Percentiles rank a stretch among this genome's conserved stretches.
These are phyloP conservation scores for Leccinum rimulosum DNA, from an alignment of 768 basidiomycete species.

Conservation along the genomic window DNA sequence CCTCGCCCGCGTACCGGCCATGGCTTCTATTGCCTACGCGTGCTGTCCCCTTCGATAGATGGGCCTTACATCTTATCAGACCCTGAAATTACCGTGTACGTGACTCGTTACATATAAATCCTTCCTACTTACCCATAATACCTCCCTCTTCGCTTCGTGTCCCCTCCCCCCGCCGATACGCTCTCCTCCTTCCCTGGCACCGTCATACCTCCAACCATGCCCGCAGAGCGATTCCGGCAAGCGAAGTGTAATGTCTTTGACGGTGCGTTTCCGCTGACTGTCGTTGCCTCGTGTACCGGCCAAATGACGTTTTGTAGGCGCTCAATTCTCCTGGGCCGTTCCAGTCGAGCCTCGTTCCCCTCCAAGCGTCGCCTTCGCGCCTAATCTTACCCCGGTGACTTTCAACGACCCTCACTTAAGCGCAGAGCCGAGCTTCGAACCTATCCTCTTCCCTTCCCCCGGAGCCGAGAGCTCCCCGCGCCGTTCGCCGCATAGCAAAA, in stretches of 20 bases:
- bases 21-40: slow-evolving; percentile 32
- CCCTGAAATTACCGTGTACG: slow-evolving; percentile 37
- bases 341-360: slow-evolving; percentile 39
- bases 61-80: slow-evolving; percentile 29
- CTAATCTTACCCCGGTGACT: slow-evolving; percentile 56
- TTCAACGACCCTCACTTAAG: slow-evolving; percentile 47
- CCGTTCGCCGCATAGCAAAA: slow-evolving; percentile 58
- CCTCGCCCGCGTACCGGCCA: slow-evolving; percentile 17
- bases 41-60: slow-evolving; percentile 29
- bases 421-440: slow-evolving; percentile 38
- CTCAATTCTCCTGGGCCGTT: slow-evolving; percentile 46
- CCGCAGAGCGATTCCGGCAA: slow-evolving; percentile 42
- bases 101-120: slow-evolving; percentile 32
- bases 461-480: slow-evolving; percentile 35
- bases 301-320: slow-evolving; percentile 30
- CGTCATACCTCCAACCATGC: slow-evolving; percentile 41
- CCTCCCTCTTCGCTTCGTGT: slow-evolving; percentile 24
- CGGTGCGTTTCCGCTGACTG: slow-evolving; percentile 28
- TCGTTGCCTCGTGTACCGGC: slow-evolving; percentile 4
- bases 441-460: slow-evolving; percentile 58
- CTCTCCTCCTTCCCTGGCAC: slow-evolving; percentile 12
- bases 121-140: slow-evolving; percentile 11
- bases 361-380: slow-evolving; percentile 52
- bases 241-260: slow-evolving; percentile 34
- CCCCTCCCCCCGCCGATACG: slow-evolving; percentile 21